Evolutionary conservation across 2,329 filamentous ascomycete species (phyloP), one percentile per base, ranked within the genome.

Genomic region (Pezicula rhizophila): DNA sequence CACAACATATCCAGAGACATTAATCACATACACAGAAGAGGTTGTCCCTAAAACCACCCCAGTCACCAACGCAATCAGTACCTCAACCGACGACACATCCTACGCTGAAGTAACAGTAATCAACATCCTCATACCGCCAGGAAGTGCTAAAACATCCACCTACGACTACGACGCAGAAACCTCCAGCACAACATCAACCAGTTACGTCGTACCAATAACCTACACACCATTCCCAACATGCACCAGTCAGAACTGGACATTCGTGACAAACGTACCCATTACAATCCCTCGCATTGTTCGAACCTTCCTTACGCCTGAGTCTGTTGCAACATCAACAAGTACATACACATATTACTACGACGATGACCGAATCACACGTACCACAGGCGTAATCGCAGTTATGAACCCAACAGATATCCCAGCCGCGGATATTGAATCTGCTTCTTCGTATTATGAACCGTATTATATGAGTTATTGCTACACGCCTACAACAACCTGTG

Each of bases 211-310:
- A 8, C 46, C 52, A 31, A 15, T 44, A 14, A 57, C 55, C 12
- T 57, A 57, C 42, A 45, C 46, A 6, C 49, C 51, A 7, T 26
- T 37, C 10, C 7, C 55, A 6, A 55, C 51, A 11, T 57, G 55
- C 37, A 51, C 41, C 1, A 26, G 47, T n/a, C 51, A 53, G n/a
- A 50, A 49, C 33, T 57, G 52, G 52, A 53, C 46, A 5, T 52
- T 45, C 14, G 47, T 48, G 3, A 55, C 51, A 12, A 55, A 49
- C n/a, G 49, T 57, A 2, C 55, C 55, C 12, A 41, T 57, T 8
- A 39, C 42, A 20, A 42, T 55, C 38, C 55, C 55, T 2, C 35
- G 15, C 8, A 45, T 50, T 14, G 49, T 57, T 5, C 42, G 18
- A n/a, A 17, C 42, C 14, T 25, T 35, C 0, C 17, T 52, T 4